Evolutionary conservation across 2,329 filamentous ascomycete species (phyloP).

Genomic region (Hirsutella thompsonii): DNA sequence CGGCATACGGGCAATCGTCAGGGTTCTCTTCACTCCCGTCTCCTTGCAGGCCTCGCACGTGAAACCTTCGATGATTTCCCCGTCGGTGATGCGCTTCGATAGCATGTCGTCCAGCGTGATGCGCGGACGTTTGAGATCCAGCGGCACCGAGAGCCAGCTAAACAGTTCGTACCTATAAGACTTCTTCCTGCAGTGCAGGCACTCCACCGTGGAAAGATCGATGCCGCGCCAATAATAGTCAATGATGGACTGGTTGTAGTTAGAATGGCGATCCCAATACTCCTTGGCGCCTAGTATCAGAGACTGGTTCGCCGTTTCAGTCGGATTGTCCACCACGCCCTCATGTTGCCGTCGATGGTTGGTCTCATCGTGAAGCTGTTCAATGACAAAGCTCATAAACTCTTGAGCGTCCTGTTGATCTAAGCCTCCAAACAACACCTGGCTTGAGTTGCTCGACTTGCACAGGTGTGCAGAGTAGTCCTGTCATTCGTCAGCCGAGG

Average conservation of each 20-base stretch:
- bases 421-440: slow-evolving; percentile 50
- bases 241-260: slow-evolving; percentile 61
- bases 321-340: slow-evolving; percentile 17
- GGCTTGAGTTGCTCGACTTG: slow-evolving; percentile 11
- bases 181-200: slow-evolving; percentile 42
- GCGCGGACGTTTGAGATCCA: slow-evolving; percentile 13
- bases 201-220: slow-evolving; percentile 59
- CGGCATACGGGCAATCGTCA: slow-evolving; percentile 66
- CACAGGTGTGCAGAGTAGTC: slow-evolving; percentile 38
- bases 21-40: slow-evolving; percentile 55
- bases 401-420: slow-evolving; percentile 87
- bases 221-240: slow-evolving; percentile 70
- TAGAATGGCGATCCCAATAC: slow-evolving; percentile 62
- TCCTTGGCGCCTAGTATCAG: slow-evolving; percentile 47
- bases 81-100: slow-evolving; percentile 47
- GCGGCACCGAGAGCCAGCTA: slow-evolving; percentile 40
- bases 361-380: slow-evolving; percentile 75
- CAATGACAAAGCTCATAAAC: slow-evolving; percentile 72
- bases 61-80: slow-evolving; percentile 55
- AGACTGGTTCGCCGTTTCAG: slow-evolving; percentile 19
- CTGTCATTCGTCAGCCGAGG: slow-evolving; percentile 16
- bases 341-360: slow-evolving; percentile 42
- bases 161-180: slow-evolving; percentile 29
- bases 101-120: slow-evolving; percentile 49
- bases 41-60: slow-evolving; percentile 66